Percentiles rank a stretch among this genome's conserved stretches.
Conservation (phyloP, 345 rosid species). For the Pistacia vera region DNA sequence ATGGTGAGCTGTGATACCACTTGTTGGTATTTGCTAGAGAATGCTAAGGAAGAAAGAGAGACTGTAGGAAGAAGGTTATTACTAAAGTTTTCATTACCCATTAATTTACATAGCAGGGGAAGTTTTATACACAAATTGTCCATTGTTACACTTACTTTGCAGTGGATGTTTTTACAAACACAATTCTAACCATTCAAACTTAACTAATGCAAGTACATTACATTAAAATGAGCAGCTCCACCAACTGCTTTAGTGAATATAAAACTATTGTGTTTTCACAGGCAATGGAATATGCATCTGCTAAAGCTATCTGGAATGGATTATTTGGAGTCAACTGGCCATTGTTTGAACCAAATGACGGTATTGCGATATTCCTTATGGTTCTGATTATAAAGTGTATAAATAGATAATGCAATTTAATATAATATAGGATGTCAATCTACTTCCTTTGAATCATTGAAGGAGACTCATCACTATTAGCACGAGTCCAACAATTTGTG, state of each 20-base stretch:
- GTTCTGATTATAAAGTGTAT: background rate
- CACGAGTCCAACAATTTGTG: conserved; percentile 71
- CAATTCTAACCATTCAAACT: too few species aligned
- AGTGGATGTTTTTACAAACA: too few species aligned
- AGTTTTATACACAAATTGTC: too few species aligned
- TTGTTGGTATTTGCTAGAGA: too few species aligned
- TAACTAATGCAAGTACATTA: too few species aligned
- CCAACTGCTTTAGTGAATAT: background rate
- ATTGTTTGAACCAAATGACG: conserved; percentile 48
- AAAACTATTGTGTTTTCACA: conserved; percentile 30
- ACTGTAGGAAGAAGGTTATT: too few species aligned
- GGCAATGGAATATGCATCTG: conserved; percentile 96
- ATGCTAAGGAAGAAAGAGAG: too few species aligned
- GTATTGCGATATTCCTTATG: conserved; percentile 26
- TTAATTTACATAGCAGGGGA: too few species aligned
- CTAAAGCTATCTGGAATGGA: conserved; percentile 84
- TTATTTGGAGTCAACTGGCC: conserved; percentile 64
- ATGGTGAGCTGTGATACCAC: too few species aligned
- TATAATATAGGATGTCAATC: conserved; percentile 4
- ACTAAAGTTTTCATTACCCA: too few species aligned
- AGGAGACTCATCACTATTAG: conserved; percentile 51
- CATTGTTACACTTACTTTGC: too few species aligned
- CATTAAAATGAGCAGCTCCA: too few species aligned
- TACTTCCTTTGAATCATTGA: conserved; percentile 17
- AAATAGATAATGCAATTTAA: background rate